Conservation (phyloP, 106 monocot species). For the Posidonia australis region DNA sequence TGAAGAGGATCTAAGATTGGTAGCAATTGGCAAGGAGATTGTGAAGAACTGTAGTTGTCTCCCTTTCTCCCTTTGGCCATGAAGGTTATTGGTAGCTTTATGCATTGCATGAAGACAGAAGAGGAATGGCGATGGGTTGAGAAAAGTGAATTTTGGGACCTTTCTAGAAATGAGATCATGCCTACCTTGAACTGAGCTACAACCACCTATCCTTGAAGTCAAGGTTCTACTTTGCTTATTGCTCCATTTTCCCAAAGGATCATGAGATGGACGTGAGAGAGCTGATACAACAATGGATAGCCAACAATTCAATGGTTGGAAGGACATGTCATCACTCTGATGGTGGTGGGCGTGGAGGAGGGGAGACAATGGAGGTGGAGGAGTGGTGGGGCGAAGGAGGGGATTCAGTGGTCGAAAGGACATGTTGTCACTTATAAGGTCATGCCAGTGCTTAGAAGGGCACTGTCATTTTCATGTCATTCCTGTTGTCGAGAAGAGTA, state of each 20-base stretch:
- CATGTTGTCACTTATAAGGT: no score
- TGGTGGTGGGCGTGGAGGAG: no score
- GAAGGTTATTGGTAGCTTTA: slow-evolving; percentile 15
- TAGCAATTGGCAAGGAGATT: slow-evolving; percentile 18
- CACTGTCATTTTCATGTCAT: no score
- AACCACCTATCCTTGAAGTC: background rate
- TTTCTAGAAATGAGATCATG: slow-evolving; percentile 1
- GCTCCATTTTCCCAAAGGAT: slow-evolving; percentile 27
- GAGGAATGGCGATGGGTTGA: slow-evolving; percentile 8
- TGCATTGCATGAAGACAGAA: slow-evolving; percentile 3
- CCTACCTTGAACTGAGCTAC: slow-evolving; percentile 26
- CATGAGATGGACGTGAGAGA: slow-evolving; percentile 15
- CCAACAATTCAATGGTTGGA: no score
- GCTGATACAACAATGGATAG: slow-evolving; percentile 30
- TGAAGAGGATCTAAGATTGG: slow-evolving; percentile 8
- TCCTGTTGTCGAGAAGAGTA: no score
- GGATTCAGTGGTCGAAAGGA: no score
- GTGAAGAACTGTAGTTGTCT: slow-evolving; percentile 20
- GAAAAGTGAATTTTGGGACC: slow-evolving; percentile 20
- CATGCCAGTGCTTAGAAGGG: no score
- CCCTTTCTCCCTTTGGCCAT: slow-evolving; percentile 27
- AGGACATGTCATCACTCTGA: no score
- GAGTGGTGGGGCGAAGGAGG: no score
- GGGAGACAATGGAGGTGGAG: no score
- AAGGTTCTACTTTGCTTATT: slow-evolving; percentile 24